Conservation (phyloP, 352 stramenopile species). For the Globisporangium barbulae region DNA sequence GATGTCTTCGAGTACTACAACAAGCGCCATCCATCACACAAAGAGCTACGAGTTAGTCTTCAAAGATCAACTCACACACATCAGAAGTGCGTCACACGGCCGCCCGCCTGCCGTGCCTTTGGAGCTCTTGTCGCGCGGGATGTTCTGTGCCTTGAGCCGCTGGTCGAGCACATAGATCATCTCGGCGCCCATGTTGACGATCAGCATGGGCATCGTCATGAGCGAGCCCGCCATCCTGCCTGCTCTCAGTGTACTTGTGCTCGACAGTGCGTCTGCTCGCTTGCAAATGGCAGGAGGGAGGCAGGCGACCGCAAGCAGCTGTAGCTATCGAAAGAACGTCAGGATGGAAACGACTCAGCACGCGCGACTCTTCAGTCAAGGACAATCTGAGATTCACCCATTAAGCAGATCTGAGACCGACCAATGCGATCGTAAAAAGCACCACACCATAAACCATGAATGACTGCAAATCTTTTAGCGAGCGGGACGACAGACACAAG, state of each 20-base stretch:
- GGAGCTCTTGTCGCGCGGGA: constrained; percentile 86
- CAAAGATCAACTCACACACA: neutral
- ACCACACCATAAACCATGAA: too few species aligned
- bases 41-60: neutral
- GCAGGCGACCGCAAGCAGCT: too few species aligned
- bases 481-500: too few species aligned
- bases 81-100: neutral
- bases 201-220: constrained; percentile 90
- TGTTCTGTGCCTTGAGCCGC: constrained; percentile 89
- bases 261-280: neutral
- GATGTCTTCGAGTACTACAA: constrained; percentile 87
- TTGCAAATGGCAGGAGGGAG: too few species aligned
- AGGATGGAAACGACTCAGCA: too few species aligned
- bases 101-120: constrained; percentile 36
- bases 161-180: constrained; percentile 95
- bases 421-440: too few species aligned
- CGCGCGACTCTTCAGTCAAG: too few species aligned
- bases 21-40: neutral
- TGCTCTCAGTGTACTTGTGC: too few species aligned
- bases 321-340: too few species aligned
- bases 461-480: too few species aligned
- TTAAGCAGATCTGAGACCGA: too few species aligned
- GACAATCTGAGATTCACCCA: too few species aligned
- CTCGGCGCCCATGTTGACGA: constrained; percentile 93
- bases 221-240: constrained; percentile 50